Evolutionary conservation across 202 grass and related monocot species (phyloP), one percentile per base, ranked within the genome.

Genomic region (Schoenoplectus tabernaemontani): DNA sequence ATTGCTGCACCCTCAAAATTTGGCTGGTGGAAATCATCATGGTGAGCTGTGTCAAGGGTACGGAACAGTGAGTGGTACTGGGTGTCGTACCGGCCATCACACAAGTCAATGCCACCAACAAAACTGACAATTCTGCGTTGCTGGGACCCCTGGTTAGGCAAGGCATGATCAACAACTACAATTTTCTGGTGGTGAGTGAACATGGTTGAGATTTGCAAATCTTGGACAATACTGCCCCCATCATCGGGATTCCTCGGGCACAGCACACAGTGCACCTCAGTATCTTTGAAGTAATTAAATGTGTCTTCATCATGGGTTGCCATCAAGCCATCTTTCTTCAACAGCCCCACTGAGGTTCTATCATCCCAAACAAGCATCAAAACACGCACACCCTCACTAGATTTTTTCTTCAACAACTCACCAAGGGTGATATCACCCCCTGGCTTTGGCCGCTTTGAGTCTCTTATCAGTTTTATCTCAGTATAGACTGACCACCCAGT

Each of bases 351-450:
- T 7, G 96, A 99, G 83, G 88, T 89, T 81, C 92, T 93, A 59
- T 99, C 96, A 77, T 99, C 96, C 96, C 96, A 96, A 64, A 99
- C 96, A 2, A 99, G 92, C 92, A 99, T 82, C 43, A 99, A 87
- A 58, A 96, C 90, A 39, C 85, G 83, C 33, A 99, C 96, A 53
- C 92, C 96, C 44, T 99, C 92, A 60, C 81, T 57, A 8, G 96
- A 92, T 87, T 99, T 99, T 81, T 86, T 89, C 90, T 96, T 99
- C 4, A 99, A 90, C 15, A 99, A 86, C 64, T 99, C 88, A 28
- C 96, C 96, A 50, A 99, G 81, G 8, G 86, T 99, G 75, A 68
- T 74, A 23, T 89, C 88, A 15, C 96, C 86, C 8, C 90, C 85
- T 5, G 82, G 88, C 60, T 89, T 90, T 0, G 53, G 87, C 71